Percentiles rank a stretch among this genome's conserved stretches.
phyloP scores from a whole-genome alignment of 176 grass and related monocot genomes.

The Ensete ventricosum region DNA sequence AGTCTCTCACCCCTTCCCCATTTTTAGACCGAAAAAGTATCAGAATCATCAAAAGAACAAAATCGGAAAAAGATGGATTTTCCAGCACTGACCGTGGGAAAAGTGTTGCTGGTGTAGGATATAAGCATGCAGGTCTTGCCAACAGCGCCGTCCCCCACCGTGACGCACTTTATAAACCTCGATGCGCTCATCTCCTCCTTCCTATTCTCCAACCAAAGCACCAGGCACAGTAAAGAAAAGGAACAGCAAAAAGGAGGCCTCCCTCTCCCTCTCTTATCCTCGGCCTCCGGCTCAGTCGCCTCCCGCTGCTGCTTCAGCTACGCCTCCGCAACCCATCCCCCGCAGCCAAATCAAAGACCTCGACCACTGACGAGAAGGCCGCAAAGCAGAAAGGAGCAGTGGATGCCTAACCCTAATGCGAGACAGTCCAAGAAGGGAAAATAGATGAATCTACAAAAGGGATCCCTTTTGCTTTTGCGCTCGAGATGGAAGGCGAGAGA shows the following conservation, averaged over 20 bases:
- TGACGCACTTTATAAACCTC: constrained; percentile 45
- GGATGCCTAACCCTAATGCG: neutral
- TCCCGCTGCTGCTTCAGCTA: neutral
- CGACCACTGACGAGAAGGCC: neutral
- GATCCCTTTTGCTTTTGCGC: neutral
- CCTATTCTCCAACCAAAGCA: neutral
- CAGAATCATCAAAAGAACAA: neutral
- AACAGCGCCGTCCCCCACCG: constrained; percentile 36
- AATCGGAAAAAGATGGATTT: neutral
- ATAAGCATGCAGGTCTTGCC: constrained; percentile 50
- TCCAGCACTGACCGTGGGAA: constrained; percentile 29
- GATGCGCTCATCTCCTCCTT: constrained; percentile 32
- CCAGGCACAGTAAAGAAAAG: neutral
- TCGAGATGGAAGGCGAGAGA: neutral
- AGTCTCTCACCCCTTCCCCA: neutral
- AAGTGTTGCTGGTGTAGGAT: constrained; percentile 41
- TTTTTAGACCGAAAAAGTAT: neutral
- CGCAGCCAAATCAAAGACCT: constrained; percentile 2
- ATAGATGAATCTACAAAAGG: neutral
- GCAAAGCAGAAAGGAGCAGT: neutral
- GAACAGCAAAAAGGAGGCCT: neutral
- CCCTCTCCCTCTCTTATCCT: neutral
- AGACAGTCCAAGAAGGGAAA: neutral
- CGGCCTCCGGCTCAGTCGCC: neutral
- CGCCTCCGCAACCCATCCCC: neutral